Base-by-base conservation (phyloP, 495 filamentous ascomycete genomes). In the Apodospora peruviana region DNA sequence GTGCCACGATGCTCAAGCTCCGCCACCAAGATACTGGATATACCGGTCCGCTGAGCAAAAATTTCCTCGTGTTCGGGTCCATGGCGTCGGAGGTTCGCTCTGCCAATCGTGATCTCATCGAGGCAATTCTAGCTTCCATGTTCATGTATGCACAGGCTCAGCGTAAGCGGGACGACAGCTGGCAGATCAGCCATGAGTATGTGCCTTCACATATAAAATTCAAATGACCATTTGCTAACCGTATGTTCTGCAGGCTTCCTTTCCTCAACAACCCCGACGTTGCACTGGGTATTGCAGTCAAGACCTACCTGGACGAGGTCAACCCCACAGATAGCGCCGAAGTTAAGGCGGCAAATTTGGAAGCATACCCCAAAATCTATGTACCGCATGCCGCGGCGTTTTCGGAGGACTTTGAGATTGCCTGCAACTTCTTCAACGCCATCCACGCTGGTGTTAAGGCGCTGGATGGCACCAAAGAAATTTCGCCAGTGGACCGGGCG, bases 21-120 rank as follows among this genome's bases (percentile, higher is more conserved):
- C 80, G 82, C 24, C 93, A 99, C 61, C 78, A 87, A 53, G 70
- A 76, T 5, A 90, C 91, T 56, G 91, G 94, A 20, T 99, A 95
- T 67, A 96, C 93, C 20, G 93, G 93, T 1, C 93, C 93, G 0
- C 75, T 99, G 1, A 96, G 87, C 73, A 83, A 91, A 60, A 87
- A 93, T 56, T 75, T 97, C 37, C 76, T 97, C 10, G 85, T 83
- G 23, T 97, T 89, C 70, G 87, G 89, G 50, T 89, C 90, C 0
- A 73, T 96, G 50, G 83, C 86, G 34, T 83, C 83, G 7, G 82
- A 86, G 48, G 83, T 96, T 25, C 88, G 91, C 17, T 74, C 80
- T 45, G 80, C 80, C 34, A 71, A 93, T 49, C 79, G 93, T 45
- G 91, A 91, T 62, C 67, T 96, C 35, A 69, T 91, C 25, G 94